phyloP scores from a whole-genome alignment of 2,329 filamentous ascomycete genomes.

The Penicillium nordicum region DNA sequence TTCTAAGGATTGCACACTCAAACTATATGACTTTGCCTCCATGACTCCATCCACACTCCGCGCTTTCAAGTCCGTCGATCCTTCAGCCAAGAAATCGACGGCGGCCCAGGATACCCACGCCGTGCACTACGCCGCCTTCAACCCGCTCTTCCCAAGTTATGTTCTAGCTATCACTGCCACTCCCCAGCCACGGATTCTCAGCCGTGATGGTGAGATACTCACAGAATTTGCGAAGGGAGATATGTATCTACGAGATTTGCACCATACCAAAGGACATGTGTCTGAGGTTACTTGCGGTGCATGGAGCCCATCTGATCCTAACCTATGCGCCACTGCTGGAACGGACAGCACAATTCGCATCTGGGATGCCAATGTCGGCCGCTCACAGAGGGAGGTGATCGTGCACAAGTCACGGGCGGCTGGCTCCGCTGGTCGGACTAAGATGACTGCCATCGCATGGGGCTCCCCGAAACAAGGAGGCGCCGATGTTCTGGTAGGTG shows the following conservation, averaged over 20 bases:
- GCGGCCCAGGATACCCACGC: slow-evolving; percentile 78
- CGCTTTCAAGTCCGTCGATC: slow-evolving; percentile 89
- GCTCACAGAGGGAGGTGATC: slow-evolving; percentile 86
- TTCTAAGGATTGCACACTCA: slow-evolving; percentile 85
- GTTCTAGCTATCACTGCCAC: slow-evolving; percentile 86
- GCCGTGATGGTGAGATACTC: slow-evolving; percentile 79
- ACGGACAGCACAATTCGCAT: slow-evolving; percentile 94
- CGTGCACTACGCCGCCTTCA: slow-evolving; percentile 83
- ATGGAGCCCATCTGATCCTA: slow-evolving; percentile 85
- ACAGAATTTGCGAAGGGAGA: slow-evolving; percentile 95
- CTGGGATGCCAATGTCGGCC: slow-evolving; percentile 92
- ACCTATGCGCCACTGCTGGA: slow-evolving; percentile 83
- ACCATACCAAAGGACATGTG: slow-evolving; percentile 95
- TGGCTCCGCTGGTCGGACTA: slow-evolving; percentile 81
- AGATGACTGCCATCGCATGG: slow-evolving; percentile 93
- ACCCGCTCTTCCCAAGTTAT: slow-evolving; percentile 71
- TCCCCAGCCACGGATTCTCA: slow-evolving; percentile 84
- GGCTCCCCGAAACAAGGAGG: slow-evolving; percentile 71
- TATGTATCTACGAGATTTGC: slow-evolving; percentile 96
- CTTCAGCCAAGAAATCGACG: slow-evolving; percentile 69
- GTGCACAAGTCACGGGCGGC: slow-evolving; percentile 92
- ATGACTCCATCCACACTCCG: slow-evolving; percentile 94
- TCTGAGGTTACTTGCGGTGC: slow-evolving; percentile 84
- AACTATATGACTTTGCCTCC: slow-evolving; percentile 90
- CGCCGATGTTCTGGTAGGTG: slow-evolving; percentile 72